A percentile compares a stretch with the other conserved stretches of the same genome.
Evolutionary conservation across 2,329 filamentous ascomycete species (phyloP).

Genomic region (Annulohypoxylon truncatum): DNA sequence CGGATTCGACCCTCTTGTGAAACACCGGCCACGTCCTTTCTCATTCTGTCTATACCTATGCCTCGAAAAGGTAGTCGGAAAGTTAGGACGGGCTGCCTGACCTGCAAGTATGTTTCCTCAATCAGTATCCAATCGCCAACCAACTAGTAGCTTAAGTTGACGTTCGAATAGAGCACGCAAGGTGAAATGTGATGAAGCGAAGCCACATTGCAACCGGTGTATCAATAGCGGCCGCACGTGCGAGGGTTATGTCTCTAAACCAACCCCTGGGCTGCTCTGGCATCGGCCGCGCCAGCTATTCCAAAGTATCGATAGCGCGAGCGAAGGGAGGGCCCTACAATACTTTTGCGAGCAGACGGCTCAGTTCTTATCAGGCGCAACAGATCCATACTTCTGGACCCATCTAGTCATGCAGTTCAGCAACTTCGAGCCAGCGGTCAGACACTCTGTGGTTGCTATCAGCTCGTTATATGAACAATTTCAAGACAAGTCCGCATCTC

Average conservation of each 20-base stretch:
- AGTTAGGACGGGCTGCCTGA: conserved; percentile 46
- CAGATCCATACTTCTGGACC: conserved; percentile 57
- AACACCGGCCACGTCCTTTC: not conserved
- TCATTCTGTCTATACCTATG: conserved; percentile 29
- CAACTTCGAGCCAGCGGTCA: conserved; percentile 53
- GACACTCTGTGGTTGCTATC: conserved; percentile 55
- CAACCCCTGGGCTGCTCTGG: conserved; percentile 49
- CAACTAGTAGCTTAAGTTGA: conserved; percentile 9
- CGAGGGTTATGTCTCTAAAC: conserved; percentile 46
- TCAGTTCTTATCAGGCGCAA: conserved; percentile 51
- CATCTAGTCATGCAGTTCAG: conserved; percentile 55
- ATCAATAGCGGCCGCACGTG: conserved; percentile 48
- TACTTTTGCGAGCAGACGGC: conserved; percentile 54
- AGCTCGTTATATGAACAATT: conserved; percentile 54
- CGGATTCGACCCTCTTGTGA: conserved; percentile 9
- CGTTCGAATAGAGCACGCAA: conserved; percentile 42
- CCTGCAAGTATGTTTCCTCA: conserved; percentile 34
- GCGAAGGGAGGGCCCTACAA: conserved; percentile 51
- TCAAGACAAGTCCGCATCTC: conserved; percentile 16
- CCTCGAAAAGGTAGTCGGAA: conserved; percentile 46
- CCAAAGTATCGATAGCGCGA: conserved; percentile 41
- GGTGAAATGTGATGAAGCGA: conserved; percentile 47
- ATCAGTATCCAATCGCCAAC: not conserved
- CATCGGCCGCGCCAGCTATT: conserved; percentile 51
- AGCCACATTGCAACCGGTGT: conserved; percentile 47